Evolutionary conservation across 78 protist species (phyloP).

Genomic region (Dictyostelium intermedium): DNA sequence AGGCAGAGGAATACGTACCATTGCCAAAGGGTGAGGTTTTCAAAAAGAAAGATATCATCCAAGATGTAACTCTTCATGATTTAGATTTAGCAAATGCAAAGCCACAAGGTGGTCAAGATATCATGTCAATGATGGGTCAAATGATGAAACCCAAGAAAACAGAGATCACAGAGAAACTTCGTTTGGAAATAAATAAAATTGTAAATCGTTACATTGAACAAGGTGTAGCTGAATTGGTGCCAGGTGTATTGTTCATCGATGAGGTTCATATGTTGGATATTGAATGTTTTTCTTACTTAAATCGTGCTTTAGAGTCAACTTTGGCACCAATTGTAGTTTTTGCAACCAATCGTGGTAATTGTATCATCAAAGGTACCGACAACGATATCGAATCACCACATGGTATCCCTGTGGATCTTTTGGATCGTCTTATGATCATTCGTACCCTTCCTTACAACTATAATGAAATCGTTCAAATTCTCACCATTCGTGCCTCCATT

Average conservation of each 20-base stretch:
- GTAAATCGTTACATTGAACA: conserved; percentile 99
- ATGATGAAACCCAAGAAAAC: conserved; percentile 98
- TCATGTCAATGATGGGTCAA: conserved; percentile 97
- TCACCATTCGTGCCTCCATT: conserved; percentile 92
- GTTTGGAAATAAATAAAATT: conserved; percentile 98
- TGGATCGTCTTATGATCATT: conserved; percentile 98
- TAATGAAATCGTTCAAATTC: conserved; percentile 89
- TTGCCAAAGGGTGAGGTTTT: conserved; percentile 99
- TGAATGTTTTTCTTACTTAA: conserved; percentile 99
- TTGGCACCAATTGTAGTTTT: conserved; percentile 99
- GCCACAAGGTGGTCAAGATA: conserved; percentile 99
- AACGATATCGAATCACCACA: conserved; percentile 95
- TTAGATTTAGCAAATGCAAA: conserved; percentile 99
- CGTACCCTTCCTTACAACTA: conserved; percentile 95
- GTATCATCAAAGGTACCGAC: conserved; percentile 92
- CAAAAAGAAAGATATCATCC: conserved; percentile 97
- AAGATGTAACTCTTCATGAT: conserved; percentile 99
- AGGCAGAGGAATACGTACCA: conserved; percentile 99
- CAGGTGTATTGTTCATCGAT: conserved; percentile 99
- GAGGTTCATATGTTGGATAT: conserved; percentile 99
- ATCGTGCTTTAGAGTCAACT: conserved; percentile 98
- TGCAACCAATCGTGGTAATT: conserved; percentile 99
- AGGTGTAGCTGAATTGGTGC: conserved; percentile 99
- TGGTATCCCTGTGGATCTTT: conserved; percentile 98
- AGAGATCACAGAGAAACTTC: conserved; percentile 99